phyloP scores from a whole-genome alignment of 805 yeast genomes.

The Priceomyces fermenticarens region DNA sequence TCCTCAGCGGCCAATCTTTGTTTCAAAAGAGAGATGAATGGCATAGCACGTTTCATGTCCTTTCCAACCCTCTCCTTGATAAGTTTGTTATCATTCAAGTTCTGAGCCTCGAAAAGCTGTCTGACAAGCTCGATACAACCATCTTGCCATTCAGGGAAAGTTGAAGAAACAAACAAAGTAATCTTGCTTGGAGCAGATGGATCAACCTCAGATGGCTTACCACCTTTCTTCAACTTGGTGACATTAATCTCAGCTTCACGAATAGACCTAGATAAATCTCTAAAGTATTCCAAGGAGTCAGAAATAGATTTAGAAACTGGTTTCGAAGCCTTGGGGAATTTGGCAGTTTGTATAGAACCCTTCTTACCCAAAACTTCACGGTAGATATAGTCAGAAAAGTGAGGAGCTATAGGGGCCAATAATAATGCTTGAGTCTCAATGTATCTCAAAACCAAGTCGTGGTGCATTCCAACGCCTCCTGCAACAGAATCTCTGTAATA shows the following conservation, averaged over 20 bases:
- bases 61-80: constrained; percentile 68
- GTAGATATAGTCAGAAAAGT: constrained; percentile 87
- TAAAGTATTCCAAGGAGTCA: constrained; percentile 76
- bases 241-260: constrained; percentile 92
- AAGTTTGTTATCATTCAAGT: constrained; percentile 61
- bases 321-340: constrained; percentile 74
- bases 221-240: constrained; percentile 79
- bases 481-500: constrained; percentile 83
- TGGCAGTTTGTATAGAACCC: constrained; percentile 67
- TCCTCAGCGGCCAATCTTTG: constrained; percentile 70
- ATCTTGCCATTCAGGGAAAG: constrained; percentile 76
- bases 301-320: constrained; percentile 60
- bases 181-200: constrained; percentile 68
- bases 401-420: constrained; percentile 93
- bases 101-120: constrained; percentile 62
- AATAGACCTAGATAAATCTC: constrained; percentile 72
- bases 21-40: constrained; percentile 84
- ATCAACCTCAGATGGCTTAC: constrained; percentile 73
- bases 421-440: constrained; percentile 83
- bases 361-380: constrained; percentile 71
- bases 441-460: constrained; percentile 73
- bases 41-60: constrained; percentile 98
- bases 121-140: constrained; percentile 66
- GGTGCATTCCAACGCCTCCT: constrained; percentile 65
- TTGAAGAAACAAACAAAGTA: constrained; percentile 67